Percentiles rank a stretch among this genome's conserved stretches.
Evolutionary conservation across 1,139 yeast species (phyloP).

Genomic region (Candida freyschussii): DNA sequence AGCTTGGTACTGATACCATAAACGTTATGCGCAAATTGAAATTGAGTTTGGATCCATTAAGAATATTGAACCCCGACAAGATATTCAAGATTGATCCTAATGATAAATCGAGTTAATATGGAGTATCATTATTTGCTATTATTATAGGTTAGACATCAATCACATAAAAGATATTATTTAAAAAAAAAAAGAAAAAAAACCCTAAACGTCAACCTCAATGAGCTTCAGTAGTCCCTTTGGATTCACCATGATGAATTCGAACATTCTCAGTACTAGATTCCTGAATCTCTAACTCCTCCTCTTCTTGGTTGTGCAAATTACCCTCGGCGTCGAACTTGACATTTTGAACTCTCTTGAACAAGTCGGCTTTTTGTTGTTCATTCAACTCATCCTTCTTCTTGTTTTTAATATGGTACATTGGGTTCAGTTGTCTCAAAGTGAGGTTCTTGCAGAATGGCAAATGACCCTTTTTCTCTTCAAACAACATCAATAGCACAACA

Average conservation of each 20-base stretch:
- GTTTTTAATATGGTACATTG: conserved; percentile 65
- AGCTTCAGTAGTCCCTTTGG: conserved; percentile 1
- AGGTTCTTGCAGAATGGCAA: conserved; percentile 53
- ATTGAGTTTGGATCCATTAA: conserved; percentile 50
- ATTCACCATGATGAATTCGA: not conserved
- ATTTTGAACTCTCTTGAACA: conserved; percentile 43
- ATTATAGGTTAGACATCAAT: not conserved
- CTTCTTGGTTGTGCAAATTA: conserved; percentile 10
- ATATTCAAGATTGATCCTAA: conserved; percentile 52
- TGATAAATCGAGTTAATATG: conserved; percentile 27
- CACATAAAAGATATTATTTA: too few relatives aligned
- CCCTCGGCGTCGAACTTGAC: conserved; percentile 31
- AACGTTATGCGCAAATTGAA: conserved; percentile 55
- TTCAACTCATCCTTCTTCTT: conserved; percentile 60
- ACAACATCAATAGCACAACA: conserved; percentile 55
- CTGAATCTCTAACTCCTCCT: not conserved
- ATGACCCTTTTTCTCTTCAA: conserved; percentile 65
- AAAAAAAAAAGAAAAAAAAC: not conserved
- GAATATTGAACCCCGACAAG: conserved; percentile 58
- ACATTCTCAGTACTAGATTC: not conserved
- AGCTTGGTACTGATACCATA: conserved; percentile 48
- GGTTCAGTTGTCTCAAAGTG: conserved; percentile 55
- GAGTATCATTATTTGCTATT: not conserved
- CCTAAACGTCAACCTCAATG: not conserved
- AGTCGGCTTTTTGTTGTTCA: conserved; percentile 45